Evolutionary conservation across 257 asterid species (phyloP), one percentile per base, ranked within the genome.

Genomic region (Dorcoceras hygrometricum): DNA sequence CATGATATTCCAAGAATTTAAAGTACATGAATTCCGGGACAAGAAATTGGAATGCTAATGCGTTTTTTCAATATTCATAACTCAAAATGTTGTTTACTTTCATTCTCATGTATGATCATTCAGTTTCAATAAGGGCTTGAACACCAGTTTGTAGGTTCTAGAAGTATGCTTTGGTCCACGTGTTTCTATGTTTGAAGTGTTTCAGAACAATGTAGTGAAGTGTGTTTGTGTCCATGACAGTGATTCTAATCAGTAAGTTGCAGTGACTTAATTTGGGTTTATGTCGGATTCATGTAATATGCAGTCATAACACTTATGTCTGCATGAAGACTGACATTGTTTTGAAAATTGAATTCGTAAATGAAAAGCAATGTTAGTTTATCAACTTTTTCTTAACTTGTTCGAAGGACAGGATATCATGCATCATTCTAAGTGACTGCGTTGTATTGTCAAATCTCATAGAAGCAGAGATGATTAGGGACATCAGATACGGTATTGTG

Each of bases 381-480:
- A 29, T 34, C 43, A 34, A 34, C 43, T 34, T 8, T 8, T 7
- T 31, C 9, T 34, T 34, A 34, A 34, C 43, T 34, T 34, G 43
- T 34, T 9, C 14, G 9, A 32, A 8, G 43, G 43, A 8, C 12
- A 32, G 11, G 43, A 9, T 9, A 7, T 61, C 16, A 26, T 29
- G 23, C 18, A 27, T 4, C 66, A 57, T 68, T 23, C 58, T 26
- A 48, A 27, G 62, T 25, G 28, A 70, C 18, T 54, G 32, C 46
- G 48, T 20, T 24, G 48, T 59, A 46, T 69, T 24, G 63, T 68
- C 32, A 29, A 59, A 68, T 68, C 26, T 51, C 22, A n/a, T 24
- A 46, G 28, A 4, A 10, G 25, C 36, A 23, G 24, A n/a, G 64
- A 23, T 43, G 28, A 36, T 12, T 63, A n/a, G 50, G 46, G 53